phyloP scores from a whole-genome alignment of 1,284 basidiomycete genomes.

The Cryptococcus maquisensis region DNA sequence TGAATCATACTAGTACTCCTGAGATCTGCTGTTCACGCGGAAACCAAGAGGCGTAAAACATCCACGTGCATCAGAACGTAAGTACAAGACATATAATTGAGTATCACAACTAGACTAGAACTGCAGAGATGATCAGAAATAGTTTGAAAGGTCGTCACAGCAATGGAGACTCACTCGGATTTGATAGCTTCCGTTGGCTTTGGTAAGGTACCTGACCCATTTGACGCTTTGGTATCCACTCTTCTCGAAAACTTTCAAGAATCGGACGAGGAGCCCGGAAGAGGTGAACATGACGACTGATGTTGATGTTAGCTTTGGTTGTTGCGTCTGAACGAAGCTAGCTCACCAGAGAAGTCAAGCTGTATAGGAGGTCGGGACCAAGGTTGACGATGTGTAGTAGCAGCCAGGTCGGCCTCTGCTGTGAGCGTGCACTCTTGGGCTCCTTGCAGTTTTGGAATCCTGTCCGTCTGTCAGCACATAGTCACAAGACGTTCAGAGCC shows the following conservation, averaged over 20 bases:
- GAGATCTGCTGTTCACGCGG: too few relatives aligned
- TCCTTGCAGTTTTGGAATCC: slow-evolving; percentile 88
- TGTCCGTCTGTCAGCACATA: slow-evolving; percentile 42
- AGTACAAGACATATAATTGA: too few relatives aligned
- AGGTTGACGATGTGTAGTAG: slow-evolving; percentile 82
- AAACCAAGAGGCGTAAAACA: too few relatives aligned
- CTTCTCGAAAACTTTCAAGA: slow-evolving; percentile 98
- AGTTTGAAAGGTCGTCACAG: background rate
- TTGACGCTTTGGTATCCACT: slow-evolving; percentile 86
- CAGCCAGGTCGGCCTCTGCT: slow-evolving; percentile 76
- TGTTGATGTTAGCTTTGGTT: background rate
- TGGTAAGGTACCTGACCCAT: slow-evolving; percentile 64
- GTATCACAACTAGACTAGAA: background rate
- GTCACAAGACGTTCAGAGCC: background rate
- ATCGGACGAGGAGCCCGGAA: slow-evolving; percentile 90
- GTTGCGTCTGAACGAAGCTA: background rate
- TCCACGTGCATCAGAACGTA: too few relatives aligned
- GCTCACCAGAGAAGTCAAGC: slow-evolving; percentile 69
- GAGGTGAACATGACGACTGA: slow-evolving; percentile 98
- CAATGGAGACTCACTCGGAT: slow-evolving; percentile 32
- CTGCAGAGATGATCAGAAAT: background rate
- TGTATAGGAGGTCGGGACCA: slow-evolving; percentile 98
- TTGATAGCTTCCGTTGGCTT: slow-evolving; percentile 45
- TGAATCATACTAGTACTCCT: too few relatives aligned
- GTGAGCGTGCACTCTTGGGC: slow-evolving; percentile 83